Evolutionary conservation across 805 yeast species (phyloP), one percentile per base, ranked within the genome.

Genomic region (Myxozyma vanderwaltii): DNA sequence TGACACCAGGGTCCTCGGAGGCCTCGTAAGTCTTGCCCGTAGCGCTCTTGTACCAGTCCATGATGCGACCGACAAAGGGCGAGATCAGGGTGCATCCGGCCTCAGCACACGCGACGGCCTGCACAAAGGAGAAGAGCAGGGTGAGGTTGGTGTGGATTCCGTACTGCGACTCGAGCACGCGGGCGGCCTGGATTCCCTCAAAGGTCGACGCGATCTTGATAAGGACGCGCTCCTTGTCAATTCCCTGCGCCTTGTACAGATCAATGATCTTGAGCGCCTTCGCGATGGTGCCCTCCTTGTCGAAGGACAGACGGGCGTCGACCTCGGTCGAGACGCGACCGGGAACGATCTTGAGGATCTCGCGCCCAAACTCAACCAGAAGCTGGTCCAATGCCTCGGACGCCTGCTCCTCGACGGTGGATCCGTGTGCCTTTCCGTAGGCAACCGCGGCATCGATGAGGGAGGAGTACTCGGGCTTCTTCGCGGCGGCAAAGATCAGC

Each of bases 261-360:
- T 81, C 85, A 71, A 94, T 94, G 80, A 94, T 83, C 74, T 91
- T 86, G 65, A 90, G 79, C 58, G 99, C 99, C 84, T 94, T 94
- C 79, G 84, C 83, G 76, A 94, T 82, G 69, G 98, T 91, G 68
- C 88, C 97, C 65, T 90, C 88, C 76, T 87, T 94, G 83, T 94
- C 91, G 75, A 91, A 94, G 40, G 98, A 92, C 71, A 94, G 85
- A 79, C 97, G 89, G 61, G 99, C 99, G 73, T 94, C 99, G 63
- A 94, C 98, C 81, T 94, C 99, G 64, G 99, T 94, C 61, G 97
- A 91, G 61, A 94, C 99, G 81, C 98, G 88, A 72, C 99, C 99
- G 69, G 99, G 99, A 56, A 94, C 97, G 73, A 94, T 89, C 74
- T 84, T 82, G 73, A 94, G 82, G 73, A 94, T 94, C 79, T 89